Conservation (phyloP, 2,329 filamentous ascomycete species). For the Grosmannia serpens region DNA sequence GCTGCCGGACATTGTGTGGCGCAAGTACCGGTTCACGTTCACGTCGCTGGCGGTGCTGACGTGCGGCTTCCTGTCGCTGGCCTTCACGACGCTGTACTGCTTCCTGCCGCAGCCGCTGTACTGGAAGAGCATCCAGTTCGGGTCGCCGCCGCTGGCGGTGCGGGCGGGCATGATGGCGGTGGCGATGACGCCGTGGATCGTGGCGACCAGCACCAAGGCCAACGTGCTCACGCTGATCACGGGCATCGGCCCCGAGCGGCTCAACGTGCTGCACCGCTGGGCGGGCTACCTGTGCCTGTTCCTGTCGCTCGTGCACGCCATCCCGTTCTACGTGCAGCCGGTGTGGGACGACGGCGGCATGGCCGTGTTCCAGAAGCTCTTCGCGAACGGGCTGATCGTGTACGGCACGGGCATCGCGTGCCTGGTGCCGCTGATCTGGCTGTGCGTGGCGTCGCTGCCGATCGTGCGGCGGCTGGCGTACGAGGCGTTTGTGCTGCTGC, state of each 20-base stretch:
- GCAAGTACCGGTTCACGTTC: constrained; percentile 61
- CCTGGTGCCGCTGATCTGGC: constrained; percentile 67
- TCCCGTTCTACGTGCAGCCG: constrained; percentile 84
- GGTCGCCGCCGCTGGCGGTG: constrained; percentile 79
- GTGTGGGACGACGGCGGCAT: constrained; percentile 72
- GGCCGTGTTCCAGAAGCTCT: constrained; percentile 57
- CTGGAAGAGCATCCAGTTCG: constrained; percentile 75
- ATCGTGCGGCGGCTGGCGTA: constrained; percentile 67
- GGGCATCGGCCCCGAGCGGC: constrained; percentile 80
- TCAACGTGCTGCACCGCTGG: constrained; percentile 93
- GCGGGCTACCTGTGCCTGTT: constrained; percentile 77
- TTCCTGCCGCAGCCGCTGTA: constrained; percentile 84
- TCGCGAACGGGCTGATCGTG: constrained; percentile 52
- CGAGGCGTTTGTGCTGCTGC: constrained; percentile 72
- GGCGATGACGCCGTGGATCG: constrained; percentile 84
- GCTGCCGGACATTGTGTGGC: constrained; percentile 60
- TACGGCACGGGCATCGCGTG: constrained; percentile 82
- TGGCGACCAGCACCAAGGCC: constrained; percentile 81
- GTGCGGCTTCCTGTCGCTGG: constrained; percentile 54
- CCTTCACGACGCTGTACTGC: constrained; percentile 68
- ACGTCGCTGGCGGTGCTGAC: constrained; percentile 65
- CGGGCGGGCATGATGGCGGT: constrained; percentile 86
- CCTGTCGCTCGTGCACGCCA: constrained; percentile 68
- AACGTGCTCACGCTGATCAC: constrained; percentile 77
- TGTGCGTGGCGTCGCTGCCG: constrained; percentile 76